phyloP scores from a whole-genome alignment of 305 asterid species.

The Fraxinus greggii region DNA sequence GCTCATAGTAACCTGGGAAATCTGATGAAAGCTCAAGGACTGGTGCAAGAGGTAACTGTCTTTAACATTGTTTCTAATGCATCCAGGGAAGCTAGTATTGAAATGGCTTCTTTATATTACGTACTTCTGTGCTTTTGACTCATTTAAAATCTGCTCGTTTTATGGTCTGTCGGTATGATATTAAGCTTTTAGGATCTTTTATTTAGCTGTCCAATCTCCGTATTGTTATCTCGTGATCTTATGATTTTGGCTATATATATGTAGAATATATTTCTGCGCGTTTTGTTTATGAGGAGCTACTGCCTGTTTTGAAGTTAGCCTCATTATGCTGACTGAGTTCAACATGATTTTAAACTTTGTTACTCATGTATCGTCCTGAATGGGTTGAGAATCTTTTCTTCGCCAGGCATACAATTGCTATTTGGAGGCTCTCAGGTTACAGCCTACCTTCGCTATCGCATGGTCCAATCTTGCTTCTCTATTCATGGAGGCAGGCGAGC shows the following conservation, averaged over 20 bases:
- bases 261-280: neutral
- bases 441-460: conserved; percentile 95
- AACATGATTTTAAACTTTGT: conserved; percentile 10
- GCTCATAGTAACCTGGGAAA: conserved; percentile 99
- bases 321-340: neutral
- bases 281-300: conserved; percentile 1
- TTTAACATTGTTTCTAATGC: neutral
- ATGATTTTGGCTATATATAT: neutral
- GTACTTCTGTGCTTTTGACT: neutral
- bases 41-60: conserved; percentile 75
- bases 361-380: conserved; percentile 10
- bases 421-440: conserved; percentile 83
- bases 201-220: neutral
- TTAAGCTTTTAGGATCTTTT: conserved; percentile 15
- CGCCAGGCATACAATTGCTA: conserved; percentile 87
- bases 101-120: neutral
- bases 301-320: neutral
- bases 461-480: conserved; percentile 99
- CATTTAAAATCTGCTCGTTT: neutral
- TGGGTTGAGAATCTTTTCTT: conserved; percentile 11
- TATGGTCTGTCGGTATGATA: conserved; percentile 15
- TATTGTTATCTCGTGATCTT: neutral
- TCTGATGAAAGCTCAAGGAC: conserved; percentile 98
- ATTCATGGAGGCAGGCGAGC: conserved; percentile 95
- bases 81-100: neutral